Evolutionary conservation across 805 yeast species (phyloP), one percentile per base, ranked within the genome.

Genomic region (Phaffomyces opuntiae): DNA sequence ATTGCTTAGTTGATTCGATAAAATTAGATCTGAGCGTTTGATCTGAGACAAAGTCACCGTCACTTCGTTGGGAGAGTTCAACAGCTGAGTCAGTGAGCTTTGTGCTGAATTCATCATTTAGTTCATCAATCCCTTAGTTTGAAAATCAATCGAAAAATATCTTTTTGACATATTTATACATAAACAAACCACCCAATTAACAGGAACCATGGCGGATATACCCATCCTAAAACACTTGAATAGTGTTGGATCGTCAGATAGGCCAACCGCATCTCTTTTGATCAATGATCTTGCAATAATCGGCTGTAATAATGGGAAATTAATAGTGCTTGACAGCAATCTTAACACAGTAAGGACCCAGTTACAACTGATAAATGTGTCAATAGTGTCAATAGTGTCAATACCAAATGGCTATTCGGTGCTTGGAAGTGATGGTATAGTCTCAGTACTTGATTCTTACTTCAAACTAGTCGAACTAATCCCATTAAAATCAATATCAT

Each of bases 1-100:
- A n/a, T 53, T 46, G 3, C 46, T 37, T 21, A 48, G 25, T 41
- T 59, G 63, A 33, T 54, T 49, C 31, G 49, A 40, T 26, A 59
- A 49, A 11, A 57, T 53, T 9, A 47, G 37, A 33, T 57, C 61
- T 0, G 55, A 40, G 1, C 59, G 50, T 32, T 49, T 48, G 19
- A 59, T 53, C 46, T 57, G 61, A n/a, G 45, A 38, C 3, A 47
- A 40, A 1, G 40, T 40, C 7, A 37, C 39, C 2, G 50, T 44
- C 32, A 45, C 41, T 7, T 39, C 45, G 24, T 47, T 47, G 7
- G 50, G 47, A 9, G 36, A 14, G 16, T 36, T 40, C 8, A 36
- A 8, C n/a, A 44, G 25, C 31, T 40, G 39, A 9, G 21, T 16
- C 11, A 33, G 16, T 33, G 31, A 29, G 31, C 13, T 29, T 3